Evolutionary conservation across 371 early-diverging fungal genomes (phyloP), one percentile per base, ranked within the genome.

Genomic region (Funneliformis caledonium): DNA sequence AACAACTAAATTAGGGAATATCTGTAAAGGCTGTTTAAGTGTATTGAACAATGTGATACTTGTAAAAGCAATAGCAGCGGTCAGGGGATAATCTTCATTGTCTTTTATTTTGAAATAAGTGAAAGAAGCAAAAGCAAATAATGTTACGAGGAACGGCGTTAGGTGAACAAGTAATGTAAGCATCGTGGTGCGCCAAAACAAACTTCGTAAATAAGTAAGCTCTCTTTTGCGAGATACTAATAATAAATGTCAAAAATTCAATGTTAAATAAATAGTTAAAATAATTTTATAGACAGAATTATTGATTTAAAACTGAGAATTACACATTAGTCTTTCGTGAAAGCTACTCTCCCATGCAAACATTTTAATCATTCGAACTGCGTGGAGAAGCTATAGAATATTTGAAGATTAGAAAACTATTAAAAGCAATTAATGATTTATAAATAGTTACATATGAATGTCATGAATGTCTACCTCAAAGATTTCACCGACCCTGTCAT

Each of bases 301-400:
- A 16, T 73, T 52, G 19, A 72, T 56, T 22, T 12, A 48, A 52
- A 52, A 56, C 9, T 26, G 33, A 33, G 19, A 78, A 48, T 65
- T 80, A 80, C 80, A 72, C 80, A 80, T 80, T 61, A 80, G 48
- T 80, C 62, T 50, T 60, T 80, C 73, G 62, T 80, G 48, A 80
- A 80, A 80, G 45, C 47, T 80, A 19, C 56, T 2, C 33, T 80
- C 80, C 70, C 80, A 70, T 31, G 60, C 80, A 61, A 72, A 61
- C 80, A 80, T 80, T 47, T 72, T 80, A 56, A 80, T 80, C 56
- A 72, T 80, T 43, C 80, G 80, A 72, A 80, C 73, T 47, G 60
- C 72, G 22, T 80, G 80, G 60, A 80, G 80, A 26, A 80, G 45
- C 80, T 80, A 72, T 45, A 22, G 26, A 11, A 70, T 70, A n/a